A percentile compares a stretch with the other conserved stretches of the same genome.
Evolutionary conservation across 371 early-diverging fungal genomes (phyloP).

Genomic region (Vairimorpha apis): DNA sequence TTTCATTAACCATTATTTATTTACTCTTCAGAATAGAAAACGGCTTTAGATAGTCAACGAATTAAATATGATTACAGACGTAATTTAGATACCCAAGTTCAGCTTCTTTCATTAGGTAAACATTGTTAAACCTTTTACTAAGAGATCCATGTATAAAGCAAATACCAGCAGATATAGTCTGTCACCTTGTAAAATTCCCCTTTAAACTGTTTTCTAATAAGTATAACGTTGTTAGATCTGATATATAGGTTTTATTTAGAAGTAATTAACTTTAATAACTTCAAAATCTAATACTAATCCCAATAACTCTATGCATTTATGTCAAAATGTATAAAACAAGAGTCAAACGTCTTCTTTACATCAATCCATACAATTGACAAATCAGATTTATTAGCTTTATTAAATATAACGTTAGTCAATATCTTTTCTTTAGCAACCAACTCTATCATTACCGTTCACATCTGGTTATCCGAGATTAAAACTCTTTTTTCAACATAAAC

Average conservation of each 20-base stretch:
- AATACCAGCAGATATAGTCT: constrained; percentile 4
- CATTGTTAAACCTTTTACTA: neutral
- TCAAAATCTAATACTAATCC: neutral
- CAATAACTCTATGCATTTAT: neutral
- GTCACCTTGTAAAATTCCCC: constrained; percentile 9
- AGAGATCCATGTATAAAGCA: constrained; percentile 22
- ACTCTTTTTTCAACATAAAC: neutral
- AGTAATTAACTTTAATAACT: neutral
- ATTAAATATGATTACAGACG: neutral
- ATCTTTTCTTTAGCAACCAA: constrained; percentile 25
- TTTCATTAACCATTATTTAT: neutral
- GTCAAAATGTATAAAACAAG: neutral
- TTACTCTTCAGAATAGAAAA: neutral
- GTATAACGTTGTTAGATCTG: neutral
- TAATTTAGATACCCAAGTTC: neutral
- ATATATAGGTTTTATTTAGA: neutral
- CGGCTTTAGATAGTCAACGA: neutral
- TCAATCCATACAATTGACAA: neutral
- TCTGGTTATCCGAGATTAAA: neutral
- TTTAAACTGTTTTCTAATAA: neutral
- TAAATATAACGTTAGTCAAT: constrained; percentile 1
- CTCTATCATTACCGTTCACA: neutral
- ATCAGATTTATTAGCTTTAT: neutral
- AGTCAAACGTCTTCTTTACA: neutral
- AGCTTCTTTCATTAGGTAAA: neutral